Conservation (phyloP, 2,329 filamentous ascomycete genomes). For the Fusarium sp. region DNA sequence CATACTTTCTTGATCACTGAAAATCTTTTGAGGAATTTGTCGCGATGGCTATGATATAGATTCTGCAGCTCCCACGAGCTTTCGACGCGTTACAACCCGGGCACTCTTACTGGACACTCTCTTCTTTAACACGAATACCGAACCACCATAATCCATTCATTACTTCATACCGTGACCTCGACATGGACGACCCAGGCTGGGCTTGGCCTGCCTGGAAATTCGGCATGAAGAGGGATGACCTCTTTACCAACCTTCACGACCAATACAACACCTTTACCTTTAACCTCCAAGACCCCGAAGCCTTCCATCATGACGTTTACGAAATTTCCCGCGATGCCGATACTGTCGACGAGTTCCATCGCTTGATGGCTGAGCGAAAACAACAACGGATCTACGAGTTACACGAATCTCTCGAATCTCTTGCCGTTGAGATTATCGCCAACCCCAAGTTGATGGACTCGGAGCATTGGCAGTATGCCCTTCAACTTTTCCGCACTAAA, state of each 20-base stretch:
- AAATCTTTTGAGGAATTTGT: slow-evolving; percentile 15
- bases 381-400: slow-evolving; percentile 65
- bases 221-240: slow-evolving; percentile 69
- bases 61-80: slow-evolving; percentile 43
- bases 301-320: slow-evolving; percentile 70
- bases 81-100: slow-evolving; percentile 37
- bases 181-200: slow-evolving; percentile 66
- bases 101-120: slow-evolving; percentile 38
- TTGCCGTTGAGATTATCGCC: slow-evolving; percentile 70
- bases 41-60: slow-evolving; percentile 47
- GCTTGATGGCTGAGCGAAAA: slow-evolving; percentile 64
- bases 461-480: slow-evolving; percentile 67
- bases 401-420: slow-evolving; percentile 65
- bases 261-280: slow-evolving; percentile 69
- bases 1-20: slow-evolving; percentile 39
- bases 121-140: slow-evolving; percentile 20
- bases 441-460: slow-evolving; percentile 69
- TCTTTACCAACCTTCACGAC: slow-evolving; percentile 67
- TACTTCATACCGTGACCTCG: slow-evolving; percentile 59
- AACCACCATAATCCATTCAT: slow-evolving; percentile 20
- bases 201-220: slow-evolving; percentile 72
- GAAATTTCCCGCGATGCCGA: slow-evolving; percentile 65
- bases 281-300: slow-evolving; percentile 67
- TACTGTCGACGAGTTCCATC: slow-evolving; percentile 65
- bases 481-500: slow-evolving; percentile 69